phyloP scores from a whole-genome alignment of 495 filamentous ascomycete species.

The Penicillium fimorum region DNA sequence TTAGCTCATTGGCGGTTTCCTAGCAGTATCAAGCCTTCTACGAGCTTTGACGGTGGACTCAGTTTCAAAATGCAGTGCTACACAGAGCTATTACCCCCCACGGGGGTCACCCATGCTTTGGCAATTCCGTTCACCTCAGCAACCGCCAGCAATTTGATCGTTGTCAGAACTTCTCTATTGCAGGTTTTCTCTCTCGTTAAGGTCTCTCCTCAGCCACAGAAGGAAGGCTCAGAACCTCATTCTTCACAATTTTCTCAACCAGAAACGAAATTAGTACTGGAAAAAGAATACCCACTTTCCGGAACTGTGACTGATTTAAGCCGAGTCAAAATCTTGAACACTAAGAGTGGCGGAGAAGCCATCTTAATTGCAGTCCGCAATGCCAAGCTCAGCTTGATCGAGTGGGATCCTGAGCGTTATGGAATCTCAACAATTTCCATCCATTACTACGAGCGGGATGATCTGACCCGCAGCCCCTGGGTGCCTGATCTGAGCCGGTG shows the following conservation, averaged over 20 bases:
- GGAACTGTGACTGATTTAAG: constrained; percentile 82
- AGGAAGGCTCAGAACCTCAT: constrained; percentile 52
- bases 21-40: constrained; percentile 1
- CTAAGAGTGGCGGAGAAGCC: constrained; percentile 79
- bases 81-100: constrained; percentile 87
- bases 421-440: constrained; percentile 84
- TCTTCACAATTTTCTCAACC: constrained; percentile 21
- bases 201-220: constrained; percentile 33
- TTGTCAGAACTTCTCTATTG: constrained; percentile 85
- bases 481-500: constrained; percentile 63
- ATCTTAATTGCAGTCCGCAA: constrained; percentile 81
- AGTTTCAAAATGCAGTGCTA: constrained; percentile 68
- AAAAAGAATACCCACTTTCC: constrained; percentile 76
- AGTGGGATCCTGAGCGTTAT: constrained; percentile 85
- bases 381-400: constrained; percentile 87
- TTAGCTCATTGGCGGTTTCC: constrained; percentile 19
- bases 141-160: constrained; percentile 75
- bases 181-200: constrained; percentile 69
- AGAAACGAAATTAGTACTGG: constrained; percentile 76
- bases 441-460: constrained; percentile 96
- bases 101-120: constrained; percentile 86
- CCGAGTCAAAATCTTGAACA: constrained; percentile 64
- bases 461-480: constrained; percentile 74
- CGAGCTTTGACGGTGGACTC: background rate
- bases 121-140: constrained; percentile 72